Base-by-base conservation (phyloP, 371 early-diverging fungal genomes). In the Apophysomyces ossiformis region DNA sequence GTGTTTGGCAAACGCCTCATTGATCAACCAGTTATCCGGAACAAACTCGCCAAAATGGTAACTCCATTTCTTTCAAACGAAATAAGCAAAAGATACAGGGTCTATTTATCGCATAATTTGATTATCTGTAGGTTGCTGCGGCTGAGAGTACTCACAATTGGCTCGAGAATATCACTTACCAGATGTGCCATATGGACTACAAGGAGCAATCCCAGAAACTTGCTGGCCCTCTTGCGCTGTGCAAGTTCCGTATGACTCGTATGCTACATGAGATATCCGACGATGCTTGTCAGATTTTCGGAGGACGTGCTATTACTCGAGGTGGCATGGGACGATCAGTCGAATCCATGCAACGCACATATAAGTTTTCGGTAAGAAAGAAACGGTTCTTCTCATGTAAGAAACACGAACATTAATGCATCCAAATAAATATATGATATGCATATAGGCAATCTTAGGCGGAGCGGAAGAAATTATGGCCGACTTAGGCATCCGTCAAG, bases 1-100 rank as follows among this genome's bases (percentile, higher is more conserved):
- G 92, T 93, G 15, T 94, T 94, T 78, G 91, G 91, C 61, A 90
- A 90, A 80, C 85, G 84, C 67, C 82, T 94, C 32, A 83, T 88
- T 26, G 83, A 87, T 44, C 89, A 88, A 67, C 83, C 84, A 15
- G 89, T 88, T n/a, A 84, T 88, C 65, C 86, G 89, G 36, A 81
- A 85, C 75, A 88, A 88, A 69, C 69, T 86, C 16, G 86, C 84
- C 18, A 78, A 81, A 35, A 92, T 92, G 93, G 84, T 87, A 9
- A 82, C 87, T 38, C 81, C 21, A 9, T 21, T 21, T 50, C 21
- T 11, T 41, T 41, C 32, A 41, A 78, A 86, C 72, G 18, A 46
- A 16, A 7, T 21, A 16, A 3, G 15, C n/a, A 41, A 5, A 64
- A 3, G 26, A 18, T 89, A 18, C 13, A 36, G 12, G 39, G 46